Evolutionary conservation across 140 eudicot species (phyloP), one percentile per base, ranked within the genome.

Genomic region (Erigeron philadelphicus): DNA sequence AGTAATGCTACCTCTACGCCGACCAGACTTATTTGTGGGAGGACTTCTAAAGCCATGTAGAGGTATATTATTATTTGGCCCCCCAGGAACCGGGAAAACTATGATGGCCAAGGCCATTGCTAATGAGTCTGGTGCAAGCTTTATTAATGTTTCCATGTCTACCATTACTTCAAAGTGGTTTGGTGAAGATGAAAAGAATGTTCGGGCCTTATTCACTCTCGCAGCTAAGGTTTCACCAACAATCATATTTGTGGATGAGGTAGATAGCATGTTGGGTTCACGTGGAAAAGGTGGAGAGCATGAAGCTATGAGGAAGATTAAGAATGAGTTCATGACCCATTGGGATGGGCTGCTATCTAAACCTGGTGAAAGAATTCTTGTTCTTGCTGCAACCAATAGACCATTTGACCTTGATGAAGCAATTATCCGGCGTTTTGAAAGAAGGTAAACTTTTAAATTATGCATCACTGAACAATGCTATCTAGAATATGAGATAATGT

Each of bases 381-480:
- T 92, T 79, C 95, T 92, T 77, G 98, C 95, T 73, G 98, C 96
- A 2, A 92, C 98, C 56, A 92, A 92, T 71, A 80, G 98, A 75
- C 98, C 98, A 9, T 92, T 92, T 74, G 98, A 92, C 78, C 98
- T 92, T 31, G 98, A 92, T 68, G 96, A 92, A 84, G 96, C 98
- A 44, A 86, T 92, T 45, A 92, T 92, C 35, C 78, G 98, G 69
- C 92, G 98, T 47, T 88, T 92, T 9, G 95, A 88, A 78, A 87
- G 98, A 78, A 88, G 98, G 98, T 92, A 84, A 41, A 10, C 40
- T 8, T 18, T 67, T 21, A 16, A 45, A 16, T 18, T 45, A 21
- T 59, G 21, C 55, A 13, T 70, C 10, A 54, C 4, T 48, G 45
- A 17, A 50, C 21, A 5, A 50, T 5, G 56, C 19, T 56, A 56